phyloP scores from a whole-genome alignment of 2,329 filamentous ascomycete species.

The Pyricularia grisea region DNA sequence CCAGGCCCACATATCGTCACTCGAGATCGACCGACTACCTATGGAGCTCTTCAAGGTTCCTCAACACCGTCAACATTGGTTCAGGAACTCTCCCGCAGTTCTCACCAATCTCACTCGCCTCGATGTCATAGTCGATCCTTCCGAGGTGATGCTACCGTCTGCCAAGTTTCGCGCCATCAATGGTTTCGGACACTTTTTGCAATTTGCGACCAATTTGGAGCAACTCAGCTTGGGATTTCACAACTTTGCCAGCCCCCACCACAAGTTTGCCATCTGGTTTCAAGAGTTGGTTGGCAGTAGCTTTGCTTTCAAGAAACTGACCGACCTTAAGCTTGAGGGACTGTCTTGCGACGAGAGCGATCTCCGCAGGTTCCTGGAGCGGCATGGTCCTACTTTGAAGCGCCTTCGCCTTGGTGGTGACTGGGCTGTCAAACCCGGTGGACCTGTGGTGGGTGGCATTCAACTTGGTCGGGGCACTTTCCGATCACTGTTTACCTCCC shows the following conservation, averaged over 20 bases:
- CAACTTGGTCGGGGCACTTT: conserved; percentile 34
- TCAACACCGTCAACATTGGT: conserved; percentile 29
- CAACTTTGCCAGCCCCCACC: conserved; percentile 25
- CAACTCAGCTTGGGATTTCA: conserved; percentile 31
- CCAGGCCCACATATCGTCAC: conserved; percentile 19
- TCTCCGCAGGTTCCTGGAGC: conserved; percentile 29
- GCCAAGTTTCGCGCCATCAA: conserved; percentile 30
- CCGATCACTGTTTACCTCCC: conserved; percentile 28
- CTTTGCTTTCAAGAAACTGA: conserved; percentile 27
- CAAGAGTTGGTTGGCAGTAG: conserved; percentile 25
- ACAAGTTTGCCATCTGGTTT: conserved; percentile 31
- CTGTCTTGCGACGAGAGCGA: conserved; percentile 33
- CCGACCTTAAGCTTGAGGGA: conserved; percentile 31
- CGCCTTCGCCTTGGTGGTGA: conserved; percentile 34
- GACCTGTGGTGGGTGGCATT: conserved; percentile 29
- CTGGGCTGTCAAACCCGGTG: conserved; percentile 27
- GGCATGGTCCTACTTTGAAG: conserved; percentile 27
- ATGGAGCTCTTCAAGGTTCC: conserved; percentile 29
- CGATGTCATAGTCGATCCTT: conserved; percentile 29
- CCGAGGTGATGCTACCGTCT: conserved; percentile 24
- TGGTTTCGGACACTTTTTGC: conserved; percentile 31
- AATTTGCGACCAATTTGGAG: conserved; percentile 24
- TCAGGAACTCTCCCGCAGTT: conserved; percentile 25
- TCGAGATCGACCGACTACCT: conserved; percentile 32
- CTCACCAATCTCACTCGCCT: conserved; percentile 30